Evolutionary conservation across 163 green algal species (phyloP), one percentile per base, ranked within the genome.

Genomic region (Chlamydomonas reinhardtii): DNA sequence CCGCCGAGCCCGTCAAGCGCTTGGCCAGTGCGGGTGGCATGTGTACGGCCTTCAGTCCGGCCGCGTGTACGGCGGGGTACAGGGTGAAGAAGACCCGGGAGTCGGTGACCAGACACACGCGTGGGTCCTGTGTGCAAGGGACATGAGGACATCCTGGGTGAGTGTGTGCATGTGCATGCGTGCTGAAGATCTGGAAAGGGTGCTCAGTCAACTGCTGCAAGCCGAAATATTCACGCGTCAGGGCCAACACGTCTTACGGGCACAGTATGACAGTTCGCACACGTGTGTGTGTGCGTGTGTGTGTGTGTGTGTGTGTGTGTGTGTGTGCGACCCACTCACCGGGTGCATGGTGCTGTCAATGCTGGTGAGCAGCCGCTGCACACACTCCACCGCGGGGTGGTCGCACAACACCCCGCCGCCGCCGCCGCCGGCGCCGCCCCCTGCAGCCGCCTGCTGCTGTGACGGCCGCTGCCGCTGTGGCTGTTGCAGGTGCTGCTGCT

Each of bases 1-100:
- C 11, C 9, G 39, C 37, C 34, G n/a, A 27, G 2, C 27, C 37
- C 56, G 31, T 1, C 32, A 86, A 70, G 35, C 32, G 34, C 15
- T 34, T 54, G 34, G 70, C n/a, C 0, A 35, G 11, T 0, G 80
- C 56, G 14, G 69, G 66, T 35, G 70, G 68, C 52, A 86, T 70
- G 70, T 86, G 80, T 27, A 54, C 70, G 29, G 56, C 5, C 8
- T 56, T 35, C 70, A 86, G 70, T 0, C 80, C 80, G 14, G 80
- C 34, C 35, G 80, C 69, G 25, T 71, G 69, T 11, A 86, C 80
- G 24, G 80, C 70, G 5, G 80, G 80, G 80, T 86, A 79, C 12
- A 79, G 34, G n/a, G 61, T 29, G 70, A 86, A 79, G 70, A 86
- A 76, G 80, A 32, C 70, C 29, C 80, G 69, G 27, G 80, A 48